phyloP scores from a whole-genome alignment of 805 yeast genomes.

The Saturnispora gosingensis region DNA sequence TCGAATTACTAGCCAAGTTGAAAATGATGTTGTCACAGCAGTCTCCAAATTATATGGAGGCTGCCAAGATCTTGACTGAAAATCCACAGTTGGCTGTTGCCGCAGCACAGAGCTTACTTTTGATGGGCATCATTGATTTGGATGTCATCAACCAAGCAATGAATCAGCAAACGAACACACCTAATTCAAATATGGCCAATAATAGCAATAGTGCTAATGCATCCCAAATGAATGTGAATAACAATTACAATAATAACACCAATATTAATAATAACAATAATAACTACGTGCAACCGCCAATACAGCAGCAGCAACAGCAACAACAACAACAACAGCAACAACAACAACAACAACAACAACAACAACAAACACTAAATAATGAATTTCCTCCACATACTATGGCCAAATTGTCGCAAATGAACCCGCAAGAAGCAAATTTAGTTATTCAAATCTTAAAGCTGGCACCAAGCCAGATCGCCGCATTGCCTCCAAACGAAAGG shows the following conservation, averaged over 20 bases:
- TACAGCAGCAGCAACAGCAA: conserved; percentile 3
- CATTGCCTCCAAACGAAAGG: conserved; percentile 43
- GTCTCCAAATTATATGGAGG: conserved; percentile 40
- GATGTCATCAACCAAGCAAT: conserved; percentile 55
- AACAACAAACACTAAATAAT: conserved; percentile 2
- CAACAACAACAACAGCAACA: conserved; percentile 6
- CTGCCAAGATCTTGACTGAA: conserved; percentile 42
- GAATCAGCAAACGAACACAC: conserved; percentile 17
- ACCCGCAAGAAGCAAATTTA: conserved; percentile 49
- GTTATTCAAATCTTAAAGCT: conserved; percentile 45
- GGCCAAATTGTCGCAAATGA: conserved; percentile 40
- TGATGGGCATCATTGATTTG: conserved; percentile 69
- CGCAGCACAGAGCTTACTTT: conserved; percentile 62
- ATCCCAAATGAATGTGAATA: background rate
- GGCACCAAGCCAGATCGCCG: conserved; percentile 40
- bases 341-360: conserved; percentile 6
- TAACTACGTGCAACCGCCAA: conserved; percentile 2
- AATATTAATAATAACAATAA: conserved; percentile 6
- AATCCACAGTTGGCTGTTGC: conserved; percentile 53
- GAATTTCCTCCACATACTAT: conserved; percentile 38
- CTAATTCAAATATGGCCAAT: background rate
- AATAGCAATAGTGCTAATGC: background rate
- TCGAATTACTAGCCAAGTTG: conserved; percentile 59
- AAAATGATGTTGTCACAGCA: conserved; percentile 48
- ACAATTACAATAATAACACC: conserved; percentile 2